Base-by-base conservation (phyloP, 352 stramenopile species). In the Bremia lactucae region DNA sequence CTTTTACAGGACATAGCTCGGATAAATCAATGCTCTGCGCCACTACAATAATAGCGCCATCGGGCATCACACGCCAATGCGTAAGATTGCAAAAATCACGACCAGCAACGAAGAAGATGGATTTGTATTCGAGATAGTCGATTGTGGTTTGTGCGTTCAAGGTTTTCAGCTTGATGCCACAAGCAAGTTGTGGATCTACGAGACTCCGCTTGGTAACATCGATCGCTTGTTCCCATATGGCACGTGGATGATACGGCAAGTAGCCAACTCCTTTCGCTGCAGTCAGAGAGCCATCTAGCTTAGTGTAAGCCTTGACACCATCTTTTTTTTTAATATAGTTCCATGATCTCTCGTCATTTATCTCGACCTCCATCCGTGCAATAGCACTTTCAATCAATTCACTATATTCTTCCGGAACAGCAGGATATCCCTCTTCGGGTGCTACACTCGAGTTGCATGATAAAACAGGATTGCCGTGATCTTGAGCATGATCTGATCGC, bases 51-150 rank as follows among this genome's bases (percentile, higher is more conserved):
- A 83, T 86, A 19, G 70, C 80, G 6, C 67, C 68, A n/a, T 65
- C 62, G 10, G 68, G 43, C 0, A 86, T 40, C 28, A 83, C 66
- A 4, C 75, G 75, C 70, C 72, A 88, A 54, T 88, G 75, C 11
- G 68, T 58, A 13, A 86, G 54, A 18, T 68, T 86, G 43, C 65
- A 74, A 44, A 88, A 88, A 37, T 88, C 75, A 10, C 75, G 72
- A 1, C 75, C 75, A 5, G 72, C 68, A 15, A 88, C 72, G 13
- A 86, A 61, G 35, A 88, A 81, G 29, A 86, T 72, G 5, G 72
- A 67, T 38, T 88, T 88, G 71, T 75, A 86, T 58, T 84, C 70
- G n/a, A 79, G 54, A 35, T 86, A 81, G 37, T 83, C 72, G 41
- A 86, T 69, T 18, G 22, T 58, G 4, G 75, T 88, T 51, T 88